phyloP scores from a whole-genome alignment of 495 filamentous ascomycete species.

The Monascus purpureus region DNA sequence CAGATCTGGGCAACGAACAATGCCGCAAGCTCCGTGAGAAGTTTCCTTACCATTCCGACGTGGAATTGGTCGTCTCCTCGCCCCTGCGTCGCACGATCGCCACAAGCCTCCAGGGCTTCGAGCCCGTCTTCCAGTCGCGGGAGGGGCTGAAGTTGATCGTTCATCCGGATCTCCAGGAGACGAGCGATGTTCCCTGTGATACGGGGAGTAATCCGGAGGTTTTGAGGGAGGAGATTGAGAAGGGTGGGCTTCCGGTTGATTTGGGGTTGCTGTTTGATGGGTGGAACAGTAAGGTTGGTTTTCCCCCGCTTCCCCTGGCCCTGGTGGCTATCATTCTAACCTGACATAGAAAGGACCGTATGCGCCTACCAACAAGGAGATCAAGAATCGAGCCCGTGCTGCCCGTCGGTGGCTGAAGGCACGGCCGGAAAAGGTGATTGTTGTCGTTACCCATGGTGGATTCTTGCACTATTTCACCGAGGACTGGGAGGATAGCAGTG shows the following conservation, averaged over 20 bases:
- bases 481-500: slow-evolving; percentile 56
- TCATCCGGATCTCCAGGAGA: slow-evolving; percentile 73
- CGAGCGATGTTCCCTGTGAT: slow-evolving; percentile 63
- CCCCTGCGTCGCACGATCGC: slow-evolving; percentile 75
- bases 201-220: slow-evolving; percentile 44
- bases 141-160: slow-evolving; percentile 45
- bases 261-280: slow-evolving; percentile 41
- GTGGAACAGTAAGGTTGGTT: slow-evolving; percentile 55
- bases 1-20: slow-evolving; percentile 61
- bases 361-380: slow-evolving; percentile 39
- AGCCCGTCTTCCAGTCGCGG: slow-evolving; percentile 30
- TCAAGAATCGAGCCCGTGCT: slow-evolving; percentile 47
- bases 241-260: slow-evolving; percentile 44
- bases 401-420: slow-evolving; percentile 56
- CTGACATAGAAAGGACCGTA: slow-evolving; percentile 35
- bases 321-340: too few relatives aligned
- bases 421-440: slow-evolving; percentile 43
- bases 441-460: slow-evolving; percentile 61
- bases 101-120: slow-evolving; percentile 63
- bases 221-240: slow-evolving; percentile 51
- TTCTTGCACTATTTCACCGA: slow-evolving; percentile 69
- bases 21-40: slow-evolving; percentile 44
- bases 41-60: slow-evolving; percentile 50
- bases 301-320: too few relatives aligned
- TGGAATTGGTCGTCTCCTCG: slow-evolving; percentile 66